Evolutionary conservation across 2,329 filamentous ascomycete genomes (phyloP), one percentile per base, ranked within the genome.

Genomic region (Diaporthe amygdali): DNA sequence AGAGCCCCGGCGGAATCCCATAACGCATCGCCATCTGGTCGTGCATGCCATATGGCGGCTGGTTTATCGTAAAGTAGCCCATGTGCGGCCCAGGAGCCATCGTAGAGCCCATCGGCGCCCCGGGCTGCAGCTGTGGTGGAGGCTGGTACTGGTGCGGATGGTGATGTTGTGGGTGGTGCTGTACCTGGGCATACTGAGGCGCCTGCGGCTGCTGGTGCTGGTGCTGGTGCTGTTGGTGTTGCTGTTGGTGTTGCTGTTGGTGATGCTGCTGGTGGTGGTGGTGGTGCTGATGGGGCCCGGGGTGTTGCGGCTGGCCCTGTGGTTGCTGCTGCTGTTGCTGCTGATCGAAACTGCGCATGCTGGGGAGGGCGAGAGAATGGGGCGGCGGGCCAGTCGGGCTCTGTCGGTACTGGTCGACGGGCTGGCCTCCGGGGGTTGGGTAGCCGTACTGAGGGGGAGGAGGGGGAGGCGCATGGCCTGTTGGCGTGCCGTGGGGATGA

Each of bases 21-120:
- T 87, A 87, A 70, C 86, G 81, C 73, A 81, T 79, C 75, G 83
- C 76, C 72, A 82, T 78, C 34, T 86, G 84, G 14, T 82, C 79
- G 32, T 83, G 80, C 68, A 88, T 77, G n/a, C 81, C 82, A 72
- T 88, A 84, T 10, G 81, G 76, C 69, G 81, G 81, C 73, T 84
- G 75, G 76, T 83, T 73, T 66, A 82, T 79, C 67, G 78, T 74
- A 73, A 87, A 88, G 76, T 84, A 88, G 25, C 81, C 76, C 78
- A 87, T 78, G 68, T 81, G 77, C 77, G 82, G 73, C 73, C 79
- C 80, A 76, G 80, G 78, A 32, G 80, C 78, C 70, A 82, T 79
- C 41, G 80, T 78, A 74, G 80, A 79, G 49, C 80, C 78, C 80
- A 84, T 81, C 71, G 75, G 75, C 69, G 74, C 81, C 79, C 72